Conservation (phyloP, 192 early-diverging fungal species). For the Podila epicladia region DNA sequence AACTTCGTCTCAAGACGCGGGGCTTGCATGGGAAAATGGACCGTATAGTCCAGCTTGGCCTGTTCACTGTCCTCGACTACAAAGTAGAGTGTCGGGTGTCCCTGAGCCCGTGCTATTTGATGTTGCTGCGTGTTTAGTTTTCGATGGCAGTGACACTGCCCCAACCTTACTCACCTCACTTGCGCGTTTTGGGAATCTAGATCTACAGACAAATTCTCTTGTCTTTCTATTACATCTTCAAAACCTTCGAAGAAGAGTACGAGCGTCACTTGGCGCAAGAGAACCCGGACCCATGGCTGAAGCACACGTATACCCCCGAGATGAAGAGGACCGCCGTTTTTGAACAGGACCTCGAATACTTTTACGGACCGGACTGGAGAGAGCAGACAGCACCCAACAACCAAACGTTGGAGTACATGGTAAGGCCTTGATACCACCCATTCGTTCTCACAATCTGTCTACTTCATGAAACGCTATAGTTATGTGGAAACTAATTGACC, state of each 20-base stretch:
- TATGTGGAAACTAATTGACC: background rate
- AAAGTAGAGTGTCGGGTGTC: background rate
- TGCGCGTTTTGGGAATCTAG: slow-evolving; percentile 1
- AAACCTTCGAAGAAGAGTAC: slow-evolving; percentile 32
- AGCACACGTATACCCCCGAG: slow-evolving; percentile 23
- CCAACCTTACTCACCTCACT: background rate
- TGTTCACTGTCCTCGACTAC: slow-evolving; percentile 47
- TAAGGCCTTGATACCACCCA: slow-evolving; percentile 16
- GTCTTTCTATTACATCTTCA: slow-evolving; percentile 45
- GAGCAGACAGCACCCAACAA: slow-evolving; percentile 15
- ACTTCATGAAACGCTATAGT: background rate
- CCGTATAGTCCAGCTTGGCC: slow-evolving; percentile 27
- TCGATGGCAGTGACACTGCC: background rate
- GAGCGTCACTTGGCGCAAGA: slow-evolving; percentile 4
- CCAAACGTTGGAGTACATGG: slow-evolving; percentile 25
- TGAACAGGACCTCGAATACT: slow-evolving; percentile 35
- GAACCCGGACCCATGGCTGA: slow-evolving; percentile 17
- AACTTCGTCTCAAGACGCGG: slow-evolving; percentile 31
- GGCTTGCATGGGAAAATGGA: slow-evolving; percentile 32
- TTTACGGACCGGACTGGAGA: slow-evolving; percentile 33
- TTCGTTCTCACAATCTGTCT: background rate
- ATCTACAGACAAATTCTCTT: slow-evolving; percentile 42
- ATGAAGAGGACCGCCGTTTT: slow-evolving; percentile 25
- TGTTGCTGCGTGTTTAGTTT: background rate
- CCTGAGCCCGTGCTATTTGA: too few species aligned